A percentile compares a stretch with the other conserved stretches of the same genome.
Conservation (phyloP, 2,329 filamentous ascomycete species). For the Aspergillus thermomutatus region DNA sequence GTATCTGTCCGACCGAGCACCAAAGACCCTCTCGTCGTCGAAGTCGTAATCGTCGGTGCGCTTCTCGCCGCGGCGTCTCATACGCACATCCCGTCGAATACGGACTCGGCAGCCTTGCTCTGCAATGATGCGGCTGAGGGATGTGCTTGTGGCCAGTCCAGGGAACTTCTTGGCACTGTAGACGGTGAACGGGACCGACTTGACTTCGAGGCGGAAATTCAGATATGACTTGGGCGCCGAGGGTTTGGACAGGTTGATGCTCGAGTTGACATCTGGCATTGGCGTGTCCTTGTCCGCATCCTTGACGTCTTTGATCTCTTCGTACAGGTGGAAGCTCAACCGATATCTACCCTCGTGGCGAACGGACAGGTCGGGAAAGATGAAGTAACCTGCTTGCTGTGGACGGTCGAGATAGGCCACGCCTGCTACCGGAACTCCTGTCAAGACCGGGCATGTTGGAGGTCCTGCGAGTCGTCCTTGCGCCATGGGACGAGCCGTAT, state of each 20-base stretch:
- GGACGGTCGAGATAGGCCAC: conserved; percentile 95
- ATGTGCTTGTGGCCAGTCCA: conserved; percentile 83
- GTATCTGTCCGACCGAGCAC: conserved; percentile 45
- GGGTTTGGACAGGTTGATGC: conserved; percentile 34
- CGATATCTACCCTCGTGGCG: conserved; percentile 91
- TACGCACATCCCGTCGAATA: conserved; percentile 88
- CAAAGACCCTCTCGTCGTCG: conserved; percentile 51
- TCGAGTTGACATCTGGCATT: conserved; percentile 32
- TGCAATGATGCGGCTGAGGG: conserved; percentile 82
- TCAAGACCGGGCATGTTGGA: conserved; percentile 77
- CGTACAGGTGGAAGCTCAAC: conserved; percentile 89
- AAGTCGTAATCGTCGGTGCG: conserved; percentile 65
- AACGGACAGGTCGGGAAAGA: conserved; percentile 95
- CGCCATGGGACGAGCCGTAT: conserved; percentile 78
- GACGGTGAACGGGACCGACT: conserved; percentile 81
- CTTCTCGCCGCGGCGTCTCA: conserved; percentile 79
- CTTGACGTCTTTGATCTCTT: conserved; percentile 82
- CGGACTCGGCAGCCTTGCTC: conserved; percentile 96
- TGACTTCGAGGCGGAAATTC: conserved; percentile 84
- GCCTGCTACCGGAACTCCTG: conserved; percentile 89
- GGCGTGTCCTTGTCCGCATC: conserved; percentile 64
- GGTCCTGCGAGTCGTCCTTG: conserved; percentile 70
- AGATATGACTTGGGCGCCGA: conserved; percentile 57
- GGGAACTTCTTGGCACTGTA: conserved; percentile 99
- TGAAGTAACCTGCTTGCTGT: conserved; percentile 77